Evolutionary conservation across 768 basidiomycete genomes (phyloP).

Genomic region (Sarcodon aspratus): DNA sequence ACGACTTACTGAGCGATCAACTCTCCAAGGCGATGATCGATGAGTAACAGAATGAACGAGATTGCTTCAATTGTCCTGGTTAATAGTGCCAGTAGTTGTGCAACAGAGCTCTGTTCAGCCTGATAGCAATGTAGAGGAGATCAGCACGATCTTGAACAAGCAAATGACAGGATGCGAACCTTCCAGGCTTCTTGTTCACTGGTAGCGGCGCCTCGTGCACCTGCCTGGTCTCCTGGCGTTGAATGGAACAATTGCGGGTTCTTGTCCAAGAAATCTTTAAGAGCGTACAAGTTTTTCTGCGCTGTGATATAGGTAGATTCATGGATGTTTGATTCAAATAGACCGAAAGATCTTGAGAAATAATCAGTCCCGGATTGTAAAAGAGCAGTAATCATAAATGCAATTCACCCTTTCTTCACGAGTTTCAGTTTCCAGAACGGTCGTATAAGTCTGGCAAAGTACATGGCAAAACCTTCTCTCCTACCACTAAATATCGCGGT

Average conservation of each 20-base stretch:
- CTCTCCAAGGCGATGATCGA: slow-evolving; percentile 83
- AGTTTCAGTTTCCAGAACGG: slow-evolving; percentile 84
- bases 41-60: slow-evolving; percentile 85
- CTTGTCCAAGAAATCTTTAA: slow-evolving; percentile 68
- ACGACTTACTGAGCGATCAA: slow-evolving; percentile 63
- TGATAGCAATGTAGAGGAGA: slow-evolving; percentile 18
- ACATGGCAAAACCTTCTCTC: slow-evolving; percentile 79
- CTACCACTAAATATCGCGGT: slow-evolving; percentile 77
- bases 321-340: slow-evolving; percentile 49
- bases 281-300: slow-evolving; percentile 67
- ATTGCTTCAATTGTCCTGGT: slow-evolving; percentile 87
- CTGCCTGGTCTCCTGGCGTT: slow-evolving; percentile 56
- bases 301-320: slow-evolving; percentile 55
- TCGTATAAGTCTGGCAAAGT: slow-evolving; percentile 75
- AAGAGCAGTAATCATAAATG: slow-evolving; percentile 1
- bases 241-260: slow-evolving; percentile 83
- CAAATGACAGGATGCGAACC: slow-evolving; percentile 27
- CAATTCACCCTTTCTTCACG: slow-evolving; percentile 46
- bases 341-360: slow-evolving; percentile 24
- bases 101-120: slow-evolving; percentile 78
- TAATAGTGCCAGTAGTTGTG: slow-evolving; percentile 64
- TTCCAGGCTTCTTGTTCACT: slow-evolving; percentile 86
- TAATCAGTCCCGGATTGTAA: background rate
- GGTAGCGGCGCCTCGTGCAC: slow-evolving; percentile 39
- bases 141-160: background rate